Conservation (phyloP, 2,329 filamentous ascomycete species). For the Venturia asperata region DNA sequence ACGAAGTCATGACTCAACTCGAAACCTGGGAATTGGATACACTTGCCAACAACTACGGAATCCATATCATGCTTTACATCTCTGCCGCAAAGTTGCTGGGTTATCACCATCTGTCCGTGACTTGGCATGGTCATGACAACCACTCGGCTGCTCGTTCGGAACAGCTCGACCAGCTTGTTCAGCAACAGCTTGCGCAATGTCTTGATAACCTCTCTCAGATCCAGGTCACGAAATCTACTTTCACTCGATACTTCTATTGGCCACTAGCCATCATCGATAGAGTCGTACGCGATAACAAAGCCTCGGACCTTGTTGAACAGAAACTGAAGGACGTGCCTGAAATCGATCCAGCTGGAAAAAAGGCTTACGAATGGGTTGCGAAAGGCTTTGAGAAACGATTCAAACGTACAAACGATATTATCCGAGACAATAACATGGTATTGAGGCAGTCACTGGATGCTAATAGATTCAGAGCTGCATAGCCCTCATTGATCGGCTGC, state of each 20-base stretch:
- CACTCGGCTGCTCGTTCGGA: not conserved
- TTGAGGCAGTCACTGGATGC: not conserved
- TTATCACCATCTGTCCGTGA: slow-evolving; percentile 2
- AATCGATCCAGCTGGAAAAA: slow-evolving; percentile 11
- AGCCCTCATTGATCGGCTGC: slow-evolving; percentile 5
- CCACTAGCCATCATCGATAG: slow-evolving; percentile 12
- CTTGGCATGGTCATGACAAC: not conserved
- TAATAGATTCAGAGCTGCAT: not conserved
- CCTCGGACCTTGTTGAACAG: slow-evolving; percentile 10
- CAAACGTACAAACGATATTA: not conserved
- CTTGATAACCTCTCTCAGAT: not conserved
- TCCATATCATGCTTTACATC: slow-evolving; percentile 9
- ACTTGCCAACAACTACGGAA: not conserved
- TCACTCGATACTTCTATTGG: slow-evolving; percentile 16
- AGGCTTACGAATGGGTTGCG: slow-evolving; percentile 9
- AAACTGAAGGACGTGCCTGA: not conserved
- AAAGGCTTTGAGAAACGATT: slow-evolving; percentile 15
- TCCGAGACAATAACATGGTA: not conserved
- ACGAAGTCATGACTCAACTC: slow-evolving; percentile 8
- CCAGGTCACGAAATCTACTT: not conserved
- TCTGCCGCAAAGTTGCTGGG: slow-evolving; percentile 7
- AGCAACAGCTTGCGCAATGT: not conserved
- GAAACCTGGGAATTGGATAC: not conserved
- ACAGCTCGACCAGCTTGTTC: slow-evolving; percentile 8
- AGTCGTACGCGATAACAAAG: slow-evolving; percentile 1